Evolutionary conservation across 768 basidiomycete genomes (phyloP).

Genomic region (Galerina sulciceps): DNA sequence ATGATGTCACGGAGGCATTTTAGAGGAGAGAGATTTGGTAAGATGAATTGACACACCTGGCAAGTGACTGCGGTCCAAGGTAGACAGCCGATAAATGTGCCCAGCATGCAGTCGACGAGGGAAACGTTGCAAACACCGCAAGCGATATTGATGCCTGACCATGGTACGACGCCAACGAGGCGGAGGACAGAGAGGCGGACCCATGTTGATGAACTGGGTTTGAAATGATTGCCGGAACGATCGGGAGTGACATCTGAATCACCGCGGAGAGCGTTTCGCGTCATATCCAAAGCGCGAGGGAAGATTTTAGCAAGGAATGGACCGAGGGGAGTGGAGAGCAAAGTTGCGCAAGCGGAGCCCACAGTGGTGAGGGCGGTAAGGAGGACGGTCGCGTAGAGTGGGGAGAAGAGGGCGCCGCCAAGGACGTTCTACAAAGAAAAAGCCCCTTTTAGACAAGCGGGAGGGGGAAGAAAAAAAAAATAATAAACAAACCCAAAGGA

Average conservation of each 20-base stretch:
- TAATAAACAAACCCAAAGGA: slow-evolving; percentile 73
- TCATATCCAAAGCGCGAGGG: slow-evolving; percentile 84
- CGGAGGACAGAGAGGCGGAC: slow-evolving; percentile 86
- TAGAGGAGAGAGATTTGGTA: slow-evolving; percentile 20
- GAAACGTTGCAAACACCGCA: slow-evolving; percentile 90
- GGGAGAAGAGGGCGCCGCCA: slow-evolving; percentile 85
- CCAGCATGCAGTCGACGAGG: slow-evolving; percentile 74
- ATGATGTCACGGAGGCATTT: slow-evolving; percentile 27
- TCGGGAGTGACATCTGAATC: slow-evolving; percentile 52
- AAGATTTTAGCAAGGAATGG: slow-evolving; percentile 82
- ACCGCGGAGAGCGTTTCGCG: slow-evolving; percentile 79
- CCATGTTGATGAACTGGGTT: slow-evolving; percentile 63
- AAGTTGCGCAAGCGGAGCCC: slow-evolving; percentile 82
- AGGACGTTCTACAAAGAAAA: slow-evolving; percentile 74
- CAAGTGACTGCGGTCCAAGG: slow-evolving; percentile 95
- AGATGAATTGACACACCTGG: slow-evolving; percentile 55
- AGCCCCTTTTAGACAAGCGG: slow-evolving; percentile 5
- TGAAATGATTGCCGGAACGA: slow-evolving; percentile 32
- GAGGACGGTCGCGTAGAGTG: slow-evolving; percentile 78
- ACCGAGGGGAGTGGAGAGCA: slow-evolving; percentile 81
- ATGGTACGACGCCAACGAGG: slow-evolving; percentile 91
- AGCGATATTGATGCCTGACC: slow-evolving; percentile 97
- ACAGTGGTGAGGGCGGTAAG: slow-evolving; percentile 85
- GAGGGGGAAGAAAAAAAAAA: slow-evolving; percentile 13
- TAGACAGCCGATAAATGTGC: slow-evolving; percentile 81